These are phyloP conservation scores for Pisolithus thermaeus DNA, from an alignment of 1,284 basidiomycete genomes.

Conservation along the genomic window DNA sequence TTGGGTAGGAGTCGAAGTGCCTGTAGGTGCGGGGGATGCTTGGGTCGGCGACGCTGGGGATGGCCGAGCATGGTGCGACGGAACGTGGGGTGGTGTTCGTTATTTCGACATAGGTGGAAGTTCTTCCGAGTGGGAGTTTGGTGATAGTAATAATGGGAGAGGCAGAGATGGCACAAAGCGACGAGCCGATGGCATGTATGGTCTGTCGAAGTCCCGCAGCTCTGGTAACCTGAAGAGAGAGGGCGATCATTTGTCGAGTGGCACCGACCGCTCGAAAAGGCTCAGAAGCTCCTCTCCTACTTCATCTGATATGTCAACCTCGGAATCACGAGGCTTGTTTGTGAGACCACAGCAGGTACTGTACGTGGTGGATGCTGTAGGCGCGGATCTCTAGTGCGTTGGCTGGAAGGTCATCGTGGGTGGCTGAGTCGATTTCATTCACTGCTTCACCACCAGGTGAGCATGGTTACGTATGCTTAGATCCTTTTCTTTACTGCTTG, in stretches of 20 bases:
- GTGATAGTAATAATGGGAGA: constrained; percentile 27
- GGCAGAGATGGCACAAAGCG: constrained; percentile 21
- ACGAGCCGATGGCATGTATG: constrained; percentile 11
- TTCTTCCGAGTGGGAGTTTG: constrained; percentile 57
- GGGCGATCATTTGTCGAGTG: constrained; percentile 54
- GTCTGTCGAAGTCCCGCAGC: constrained; percentile 10
- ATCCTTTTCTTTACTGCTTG: neutral
- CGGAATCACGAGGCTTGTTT: constrained; percentile 69
- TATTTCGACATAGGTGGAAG: constrained; percentile 69
- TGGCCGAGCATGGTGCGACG: constrained; percentile 76
- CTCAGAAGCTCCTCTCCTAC: constrained; percentile 67
- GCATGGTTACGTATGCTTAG: neutral
- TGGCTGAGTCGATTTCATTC: neutral
- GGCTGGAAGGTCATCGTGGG: neutral
- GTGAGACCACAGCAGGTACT: constrained; percentile 77
- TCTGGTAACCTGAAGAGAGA: constrained; percentile 51
- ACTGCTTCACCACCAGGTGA: neutral
- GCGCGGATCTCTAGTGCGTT: constrained; percentile 29
- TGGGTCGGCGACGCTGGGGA: constrained; percentile 50
- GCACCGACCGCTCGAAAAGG: constrained; percentile 53
- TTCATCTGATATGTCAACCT: constrained; percentile 53
- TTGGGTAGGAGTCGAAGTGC: constrained; percentile 92
- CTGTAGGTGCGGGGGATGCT: constrained; percentile 39
- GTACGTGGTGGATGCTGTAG: constrained; percentile 73
- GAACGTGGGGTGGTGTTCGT: constrained; percentile 68